Conservation (phyloP, 352 stramenopile species). For the Peronosclerospora sorghi region DNA sequence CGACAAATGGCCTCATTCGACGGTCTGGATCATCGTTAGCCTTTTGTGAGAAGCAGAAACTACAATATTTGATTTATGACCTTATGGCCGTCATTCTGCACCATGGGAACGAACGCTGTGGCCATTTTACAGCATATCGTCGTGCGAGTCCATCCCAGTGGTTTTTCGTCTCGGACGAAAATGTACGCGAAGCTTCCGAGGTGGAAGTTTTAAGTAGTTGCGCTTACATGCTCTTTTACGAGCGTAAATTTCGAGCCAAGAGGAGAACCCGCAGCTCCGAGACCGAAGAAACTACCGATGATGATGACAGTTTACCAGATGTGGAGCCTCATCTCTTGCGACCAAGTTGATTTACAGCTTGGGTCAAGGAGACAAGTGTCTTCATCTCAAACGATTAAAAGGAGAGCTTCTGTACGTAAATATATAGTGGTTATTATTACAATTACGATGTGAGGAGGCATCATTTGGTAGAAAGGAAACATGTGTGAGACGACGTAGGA, state of each 20-base stretch:
- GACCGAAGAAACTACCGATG: slow-evolving; percentile 24
- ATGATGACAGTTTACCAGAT: slow-evolving; percentile 38
- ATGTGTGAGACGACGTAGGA: no score
- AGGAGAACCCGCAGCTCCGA: slow-evolving; percentile 20
- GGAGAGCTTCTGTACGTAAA: slow-evolving; percentile 19
- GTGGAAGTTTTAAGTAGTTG: slow-evolving; percentile 64
- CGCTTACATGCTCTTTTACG: slow-evolving; percentile 88
- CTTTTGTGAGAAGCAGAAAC: slow-evolving; percentile 11
- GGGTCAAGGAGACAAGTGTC: neutral
- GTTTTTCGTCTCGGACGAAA: slow-evolving; percentile 83
- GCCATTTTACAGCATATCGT: slow-evolving; percentile 81
- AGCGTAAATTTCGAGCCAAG: slow-evolving; percentile 51
- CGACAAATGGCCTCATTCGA: slow-evolving; percentile 6
- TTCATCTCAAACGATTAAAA: neutral
- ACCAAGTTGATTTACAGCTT: no score
- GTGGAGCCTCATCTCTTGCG: slow-evolving; percentile 31
- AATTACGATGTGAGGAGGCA: slow-evolving; percentile 1
- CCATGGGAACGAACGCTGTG: slow-evolving; percentile 75
- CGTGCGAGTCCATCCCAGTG: slow-evolving; percentile 44
- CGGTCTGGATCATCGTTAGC: neutral
- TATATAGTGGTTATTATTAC: slow-evolving; percentile 23
- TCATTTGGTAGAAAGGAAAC: neutral
- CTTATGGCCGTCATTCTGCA: slow-evolving; percentile 74
- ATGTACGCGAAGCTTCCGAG: slow-evolving; percentile 39
- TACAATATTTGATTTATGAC: slow-evolving; percentile 53